Base-by-base conservation (phyloP, 2,329 filamentous ascomycete species). In the Xylariaceae sp. region DNA sequence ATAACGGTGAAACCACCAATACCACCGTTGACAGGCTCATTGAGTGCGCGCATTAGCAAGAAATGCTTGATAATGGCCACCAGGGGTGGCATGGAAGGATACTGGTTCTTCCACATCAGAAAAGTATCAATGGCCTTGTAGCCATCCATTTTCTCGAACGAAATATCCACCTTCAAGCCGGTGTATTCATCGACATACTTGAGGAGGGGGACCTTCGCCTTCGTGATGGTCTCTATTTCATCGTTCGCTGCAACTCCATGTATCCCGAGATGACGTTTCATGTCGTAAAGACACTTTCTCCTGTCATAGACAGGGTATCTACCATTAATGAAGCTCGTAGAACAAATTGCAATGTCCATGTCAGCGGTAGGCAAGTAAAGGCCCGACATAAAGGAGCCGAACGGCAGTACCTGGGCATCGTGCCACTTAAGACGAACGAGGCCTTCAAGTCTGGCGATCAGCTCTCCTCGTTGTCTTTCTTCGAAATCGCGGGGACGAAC, bases 1-100 rank as follows among this genome's bases (percentile, higher is more conserved):
- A 92, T 96, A 60, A 95, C 87, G 1, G 91, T 89, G 68, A 96
- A 97, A 2, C 94, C 94, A 51, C 94, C 94, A 50, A 99, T 84
- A 2, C 94, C 94, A 53, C 94, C 94, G 57, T 85, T 89, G 41
- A 89, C 87, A 3, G 95, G 91, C 70, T 99, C 94, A 63, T 96
- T 96, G 50, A 96, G 76, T 0, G 86, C 89, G 58, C 91, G 84
- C 83, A 99, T 95, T 39, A 88, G 78, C 30, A 99, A 76, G 56
- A 95, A 91, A 62, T 99, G 94, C 74, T 99, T 99, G 72, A 99
- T 81, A 30, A 97, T 69, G 0, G 90, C 86, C 39, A 96, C 89
- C 29, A 99, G 75, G 41, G 89, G 82, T 0, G 90, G 88, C 89
- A 97, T 91, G 6, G 85, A 84, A 0, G 92, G 91, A 61, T 87